Evolutionary conservation across 306 rosid species (phyloP).

Genomic region (Sechiopsis laciniata): DNA sequence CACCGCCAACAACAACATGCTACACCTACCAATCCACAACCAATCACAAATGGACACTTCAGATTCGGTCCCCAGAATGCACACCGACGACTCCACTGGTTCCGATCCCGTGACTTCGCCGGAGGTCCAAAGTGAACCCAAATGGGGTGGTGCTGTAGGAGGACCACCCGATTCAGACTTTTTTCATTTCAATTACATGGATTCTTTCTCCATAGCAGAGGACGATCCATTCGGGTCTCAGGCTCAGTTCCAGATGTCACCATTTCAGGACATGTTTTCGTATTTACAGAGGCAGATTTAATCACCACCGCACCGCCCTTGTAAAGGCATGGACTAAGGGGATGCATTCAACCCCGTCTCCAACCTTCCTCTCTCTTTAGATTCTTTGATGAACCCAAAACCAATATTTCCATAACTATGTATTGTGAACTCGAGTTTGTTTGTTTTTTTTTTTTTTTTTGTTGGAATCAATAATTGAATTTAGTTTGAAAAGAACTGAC

Average conservation of each 20-base stretch:
- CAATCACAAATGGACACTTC: conserved; percentile 47
- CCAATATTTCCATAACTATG: conserved; percentile 3
- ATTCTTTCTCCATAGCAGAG: conserved; percentile 29
- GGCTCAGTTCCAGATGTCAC: conserved; percentile 37
- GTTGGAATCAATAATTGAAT: conserved; percentile 1
- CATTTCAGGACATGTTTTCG: conserved; percentile 60
- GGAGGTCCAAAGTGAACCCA: conserved; percentile 59
- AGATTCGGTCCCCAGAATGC: conserved; percentile 56
- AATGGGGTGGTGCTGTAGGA: conserved; percentile 48
- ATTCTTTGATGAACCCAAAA: conserved; percentile 12
- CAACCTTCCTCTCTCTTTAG: neutral
- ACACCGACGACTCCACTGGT: conserved; percentile 58
- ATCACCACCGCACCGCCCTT: neutral
- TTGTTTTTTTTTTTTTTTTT: neutral
- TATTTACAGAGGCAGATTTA: conserved; percentile 39
- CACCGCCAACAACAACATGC: conserved; percentile 9
- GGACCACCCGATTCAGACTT: conserved; percentile 26
- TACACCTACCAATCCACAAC: conserved; percentile 13
- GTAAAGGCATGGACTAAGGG: neutral
- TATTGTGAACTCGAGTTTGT: neutral
- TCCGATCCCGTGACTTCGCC: conserved; percentile 78
- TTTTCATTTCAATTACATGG: conserved; percentile 44
- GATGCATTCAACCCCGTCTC: conserved; percentile 1
- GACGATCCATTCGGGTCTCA: conserved; percentile 59
- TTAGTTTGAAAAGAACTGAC: neutral